Conservation (phyloP, 768 basidiomycete genomes). For the Suillus spraguei region DNA sequence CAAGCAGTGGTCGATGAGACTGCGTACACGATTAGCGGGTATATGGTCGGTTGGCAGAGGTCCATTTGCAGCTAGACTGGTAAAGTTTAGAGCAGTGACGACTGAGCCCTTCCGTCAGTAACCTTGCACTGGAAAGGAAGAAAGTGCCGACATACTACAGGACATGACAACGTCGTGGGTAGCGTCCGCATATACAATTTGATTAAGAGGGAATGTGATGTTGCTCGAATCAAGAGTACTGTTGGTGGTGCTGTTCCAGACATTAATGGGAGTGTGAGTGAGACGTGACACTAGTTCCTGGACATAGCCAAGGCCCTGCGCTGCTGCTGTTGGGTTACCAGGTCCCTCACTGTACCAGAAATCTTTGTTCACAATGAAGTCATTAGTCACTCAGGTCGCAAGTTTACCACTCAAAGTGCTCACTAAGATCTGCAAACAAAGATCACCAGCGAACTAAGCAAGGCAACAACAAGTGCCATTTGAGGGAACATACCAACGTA, state of each 20-base stretch:
- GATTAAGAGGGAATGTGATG: slow-evolving; percentile 37
- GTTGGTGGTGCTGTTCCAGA: slow-evolving; percentile 50
- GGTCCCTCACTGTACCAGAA: slow-evolving; percentile 43
- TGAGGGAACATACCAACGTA: slow-evolving; percentile 27
- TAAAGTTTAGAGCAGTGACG: slow-evolving; percentile 49
- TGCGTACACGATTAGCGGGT: slow-evolving; percentile 30
- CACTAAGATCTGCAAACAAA: slow-evolving; percentile 10
- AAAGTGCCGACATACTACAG: slow-evolving; percentile 29
- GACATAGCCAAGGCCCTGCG: slow-evolving; percentile 42
- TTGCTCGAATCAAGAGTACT: slow-evolving; percentile 44
- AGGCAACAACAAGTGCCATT: too few species aligned
- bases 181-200: slow-evolving; percentile 47
- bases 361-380: not conserved
- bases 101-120: slow-evolving; percentile 23
- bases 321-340: slow-evolving; percentile 44
- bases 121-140: not conserved
- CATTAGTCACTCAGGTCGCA: not conserved
- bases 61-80: slow-evolving; percentile 40
- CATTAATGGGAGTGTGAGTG: slow-evolving; percentile 38
- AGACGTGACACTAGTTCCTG: slow-evolving; percentile 48
- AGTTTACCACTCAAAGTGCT: slow-evolving; percentile 18
- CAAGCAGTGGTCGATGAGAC: not conserved
- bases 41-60: slow-evolving; percentile 44
- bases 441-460: not conserved
- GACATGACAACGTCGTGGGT: slow-evolving; percentile 48